A percentile compares a stretch with the other conserved stretches of the same genome.
These are phyloP conservation scores for Ogataea parapolymorpha DNA, from an alignment of 805 yeast species.

Conservation along the genomic window DNA sequence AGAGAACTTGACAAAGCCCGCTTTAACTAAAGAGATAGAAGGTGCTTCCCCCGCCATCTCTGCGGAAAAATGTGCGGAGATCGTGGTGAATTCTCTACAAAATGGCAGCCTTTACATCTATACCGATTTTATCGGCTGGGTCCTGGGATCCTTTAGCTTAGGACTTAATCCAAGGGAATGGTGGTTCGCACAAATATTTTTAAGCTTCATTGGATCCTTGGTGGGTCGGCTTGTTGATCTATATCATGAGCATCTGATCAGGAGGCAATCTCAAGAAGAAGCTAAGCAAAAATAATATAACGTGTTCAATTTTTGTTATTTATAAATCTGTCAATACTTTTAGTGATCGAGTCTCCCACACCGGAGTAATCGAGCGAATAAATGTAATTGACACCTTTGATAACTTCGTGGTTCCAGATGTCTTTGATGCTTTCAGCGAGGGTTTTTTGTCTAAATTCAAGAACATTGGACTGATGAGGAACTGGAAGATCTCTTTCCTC, in stretches of 20 bases:
- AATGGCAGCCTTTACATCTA: constrained; percentile 69
- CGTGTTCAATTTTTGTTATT: constrained; percentile 10
- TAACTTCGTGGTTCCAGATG: constrained; percentile 74
- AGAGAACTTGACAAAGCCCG: constrained; percentile 84
- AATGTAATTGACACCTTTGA: constrained; percentile 59
- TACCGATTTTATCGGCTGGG: constrained; percentile 86
- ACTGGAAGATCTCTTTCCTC: constrained; percentile 51
- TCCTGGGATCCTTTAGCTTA: constrained; percentile 60
- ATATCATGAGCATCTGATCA: constrained; percentile 51
- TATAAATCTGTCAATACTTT: constrained; percentile 12
- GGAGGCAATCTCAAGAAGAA: constrained; percentile 38
- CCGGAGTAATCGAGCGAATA: constrained; percentile 36
- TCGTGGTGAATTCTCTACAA: constrained; percentile 52
- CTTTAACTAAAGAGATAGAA: constrained; percentile 75
- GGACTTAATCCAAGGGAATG: constrained; percentile 69
- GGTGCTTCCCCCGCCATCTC: constrained; percentile 75
- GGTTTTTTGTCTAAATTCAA: constrained; percentile 44
- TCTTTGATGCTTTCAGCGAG: constrained; percentile 65
- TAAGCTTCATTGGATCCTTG: constrained; percentile 49
- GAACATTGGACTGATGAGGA: constrained; percentile 41
- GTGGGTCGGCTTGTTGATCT: constrained; percentile 58
- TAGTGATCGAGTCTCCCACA: constrained; percentile 13
- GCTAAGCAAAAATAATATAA: constrained; percentile 18
- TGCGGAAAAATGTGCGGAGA: constrained; percentile 62
- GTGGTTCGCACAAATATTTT: constrained; percentile 47